Conservation (phyloP, 345 rosid species). For the Arabis alpina region DNA sequence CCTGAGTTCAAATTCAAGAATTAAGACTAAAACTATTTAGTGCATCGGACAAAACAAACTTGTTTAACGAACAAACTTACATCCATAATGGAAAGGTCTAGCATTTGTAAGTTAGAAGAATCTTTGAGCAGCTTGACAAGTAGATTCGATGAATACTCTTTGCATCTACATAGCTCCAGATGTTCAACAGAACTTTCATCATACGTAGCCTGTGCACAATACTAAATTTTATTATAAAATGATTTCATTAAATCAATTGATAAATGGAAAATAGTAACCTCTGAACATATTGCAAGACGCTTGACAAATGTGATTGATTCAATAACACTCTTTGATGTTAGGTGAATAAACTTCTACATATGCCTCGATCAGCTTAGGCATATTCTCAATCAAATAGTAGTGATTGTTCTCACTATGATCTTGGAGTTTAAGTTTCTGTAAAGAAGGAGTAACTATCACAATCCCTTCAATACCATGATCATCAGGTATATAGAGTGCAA, state of each 20-base stretch:
- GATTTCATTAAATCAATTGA: neutral
- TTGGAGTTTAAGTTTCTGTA: neutral
- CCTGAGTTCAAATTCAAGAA: neutral
- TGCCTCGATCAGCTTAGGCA: slow-evolving; percentile 26
- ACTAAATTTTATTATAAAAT: neutral
- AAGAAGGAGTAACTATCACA: slow-evolving; percentile 17
- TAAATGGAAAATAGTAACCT: slow-evolving; percentile 1
- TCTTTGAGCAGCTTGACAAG: slow-evolving; percentile 10
- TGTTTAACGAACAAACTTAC: slow-evolving; percentile 14
- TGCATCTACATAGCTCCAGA: neutral
- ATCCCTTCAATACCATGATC: neutral
- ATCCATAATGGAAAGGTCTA: neutral
- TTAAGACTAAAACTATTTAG: neutral
- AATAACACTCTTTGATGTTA: neutral
- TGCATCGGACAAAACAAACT: neutral
- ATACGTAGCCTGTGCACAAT: neutral
- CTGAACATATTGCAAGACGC: slow-evolving; percentile 8
- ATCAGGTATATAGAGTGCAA: neutral
- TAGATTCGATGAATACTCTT: neutral
- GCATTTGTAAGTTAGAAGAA: slow-evolving; percentile 1
- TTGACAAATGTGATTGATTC: slow-evolving; percentile 27
- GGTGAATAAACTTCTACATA: neutral
- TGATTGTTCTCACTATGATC: neutral
- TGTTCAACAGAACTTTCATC: slow-evolving; percentile 12
- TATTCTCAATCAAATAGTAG: slow-evolving; percentile 4